Evolutionary conservation across 2,329 filamentous ascomycete genomes (phyloP), one percentile per base, ranked within the genome.

Genomic region (Botryotinia globosa): DNA sequence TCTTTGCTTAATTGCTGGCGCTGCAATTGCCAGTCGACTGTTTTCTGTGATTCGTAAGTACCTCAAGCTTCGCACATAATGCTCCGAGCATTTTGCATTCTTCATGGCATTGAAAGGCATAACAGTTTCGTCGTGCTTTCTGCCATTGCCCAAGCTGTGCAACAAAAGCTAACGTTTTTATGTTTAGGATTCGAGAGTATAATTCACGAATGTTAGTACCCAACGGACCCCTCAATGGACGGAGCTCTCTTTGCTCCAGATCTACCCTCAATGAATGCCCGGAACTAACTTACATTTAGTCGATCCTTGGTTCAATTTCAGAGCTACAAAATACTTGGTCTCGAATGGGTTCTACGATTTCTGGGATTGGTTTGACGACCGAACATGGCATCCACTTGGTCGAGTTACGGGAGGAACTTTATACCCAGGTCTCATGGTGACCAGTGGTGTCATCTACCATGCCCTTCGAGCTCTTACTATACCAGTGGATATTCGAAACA

Each of bases 291-390:
- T 39, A 77, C 59, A 68, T 80, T 62, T 81, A 99, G 95, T 99
- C 85, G 96, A 99, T 84, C 96, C 96, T 51, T 99, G 96, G 96
- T 99, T 99, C 86, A 99, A 99, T 85, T 99, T 99, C 85, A 89
- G 96, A 83, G 96, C 96, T 77, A 98, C 96, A 72, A 98, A 98
- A 84, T 98, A 99, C 81, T 89, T 99, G 72, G 93, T 99, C 72
- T 89, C 95, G 81, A 90, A 99, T 90, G 96, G 96, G 79, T 98
- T 99, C 85, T 97, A 97, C 84, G 94, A 92, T 83, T 99, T 99
- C 83, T 99, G 96, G 96, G 95, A 99, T 83, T 99, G 96, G 96
- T 99, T 99, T 81, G 96, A 99, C 84, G 96, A 99, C 86, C 91
- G 96, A 86, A 99, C 96, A 89, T 99, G 96, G 96, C 95, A 99